phyloP scores from a whole-genome alignment of 331 rosid genomes.

The Pyracantha coccinea region DNA sequence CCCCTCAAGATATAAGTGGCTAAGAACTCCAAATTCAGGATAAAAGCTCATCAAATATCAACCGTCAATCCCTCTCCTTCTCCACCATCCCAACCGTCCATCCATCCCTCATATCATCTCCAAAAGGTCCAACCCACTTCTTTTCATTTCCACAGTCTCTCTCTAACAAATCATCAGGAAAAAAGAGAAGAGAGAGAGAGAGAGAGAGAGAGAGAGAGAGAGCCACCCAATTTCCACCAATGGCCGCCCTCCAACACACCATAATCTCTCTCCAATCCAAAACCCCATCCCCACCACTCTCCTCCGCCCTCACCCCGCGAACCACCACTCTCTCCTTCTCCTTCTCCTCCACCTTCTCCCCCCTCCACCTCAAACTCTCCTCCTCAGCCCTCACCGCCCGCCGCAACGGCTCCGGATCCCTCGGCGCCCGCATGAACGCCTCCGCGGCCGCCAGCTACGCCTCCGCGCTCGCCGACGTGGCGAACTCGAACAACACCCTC shows the following conservation, averaged over 20 bases:
- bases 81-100: not conserved
- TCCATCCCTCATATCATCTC: not conserved
- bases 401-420: slow-evolving; percentile 22
- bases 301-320: slow-evolving; percentile 16
- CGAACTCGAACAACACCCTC: slow-evolving; percentile 50
- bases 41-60: not conserved
- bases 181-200: not conserved
- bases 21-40: not conserved
- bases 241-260: slow-evolving; percentile 68
- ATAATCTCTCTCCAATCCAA: slow-evolving; percentile 53
- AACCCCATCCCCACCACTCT: slow-evolving; percentile 3
- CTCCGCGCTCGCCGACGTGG: slow-evolving; percentile 63
- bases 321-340: slow-evolving; percentile 48
- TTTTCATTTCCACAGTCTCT: too few species aligned
- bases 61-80: not conserved
- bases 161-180: not conserved
- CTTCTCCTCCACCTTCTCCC: slow-evolving; percentile 43
- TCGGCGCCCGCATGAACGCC: slow-evolving; percentile 47
- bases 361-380: slow-evolving; percentile 34
- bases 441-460: slow-evolving; percentile 73
- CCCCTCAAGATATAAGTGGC: not conserved
- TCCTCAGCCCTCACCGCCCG: slow-evolving; percentile 16
- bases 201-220: not conserved
- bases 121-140: not conserved
- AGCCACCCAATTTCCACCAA: slow-evolving; percentile 6